These are phyloP conservation scores for Beauveria sp. DNA, from an alignment of 2,329 filamentous ascomycete genomes.

Conservation along the genomic window DNA sequence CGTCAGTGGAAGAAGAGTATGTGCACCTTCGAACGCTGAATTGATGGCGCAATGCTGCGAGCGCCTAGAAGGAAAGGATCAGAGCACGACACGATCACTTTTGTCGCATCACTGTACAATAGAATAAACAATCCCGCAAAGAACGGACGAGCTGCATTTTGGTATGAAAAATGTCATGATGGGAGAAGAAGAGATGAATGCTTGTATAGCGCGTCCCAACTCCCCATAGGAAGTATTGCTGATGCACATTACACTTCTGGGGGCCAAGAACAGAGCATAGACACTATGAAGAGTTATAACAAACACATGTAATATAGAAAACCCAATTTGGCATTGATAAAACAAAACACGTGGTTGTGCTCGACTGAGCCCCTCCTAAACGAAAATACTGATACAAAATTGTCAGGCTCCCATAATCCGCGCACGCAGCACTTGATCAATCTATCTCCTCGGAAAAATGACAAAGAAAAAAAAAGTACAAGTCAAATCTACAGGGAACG, in stretches of 20 bases:
- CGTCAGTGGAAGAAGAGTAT: not conserved
- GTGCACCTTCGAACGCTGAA: not conserved
- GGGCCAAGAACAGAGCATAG: not conserved
- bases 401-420: conserved; percentile 6
- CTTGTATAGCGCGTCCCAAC: not conserved
- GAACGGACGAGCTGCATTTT: not conserved
- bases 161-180: not conserved
- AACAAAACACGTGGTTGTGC: not conserved
- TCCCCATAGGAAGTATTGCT: not conserved
- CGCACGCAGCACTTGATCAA: not conserved
- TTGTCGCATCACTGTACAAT: conserved; percentile 5
- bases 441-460: not conserved
- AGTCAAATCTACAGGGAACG: conserved; percentile 16
- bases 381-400: not conserved
- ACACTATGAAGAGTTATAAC: not conserved
- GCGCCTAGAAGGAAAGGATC: not conserved
- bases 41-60: not conserved
- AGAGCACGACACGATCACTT: not conserved
- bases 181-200: not conserved
- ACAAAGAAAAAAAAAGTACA: not conserved
- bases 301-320: not conserved
- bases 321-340: not conserved
- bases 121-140: not conserved
- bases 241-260: not conserved
- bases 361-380: not conserved